Evolutionary conservation across 768 basidiomycete species (phyloP).

Genomic region (Suillus clintonianus): DNA sequence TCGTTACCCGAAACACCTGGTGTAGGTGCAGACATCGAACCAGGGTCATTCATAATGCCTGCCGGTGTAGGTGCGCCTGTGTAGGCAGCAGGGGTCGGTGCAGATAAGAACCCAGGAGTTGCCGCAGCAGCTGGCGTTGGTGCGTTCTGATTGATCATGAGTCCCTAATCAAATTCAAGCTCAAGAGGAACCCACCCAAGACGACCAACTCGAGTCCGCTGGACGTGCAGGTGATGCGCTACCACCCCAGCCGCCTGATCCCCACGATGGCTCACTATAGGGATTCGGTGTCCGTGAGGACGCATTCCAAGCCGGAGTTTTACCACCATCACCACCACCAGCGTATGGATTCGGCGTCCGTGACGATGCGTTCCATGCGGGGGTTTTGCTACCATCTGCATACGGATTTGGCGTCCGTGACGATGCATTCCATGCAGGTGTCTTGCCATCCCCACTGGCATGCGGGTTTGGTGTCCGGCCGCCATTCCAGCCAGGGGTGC

Average conservation of each 20-base stretch:
- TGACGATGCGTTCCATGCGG: slow-evolving; percentile 63
- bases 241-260: slow-evolving; percentile 27
- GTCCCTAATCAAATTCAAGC: slow-evolving; percentile 19
- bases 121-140: slow-evolving; percentile 43
- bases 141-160: slow-evolving; percentile 38
- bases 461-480: slow-evolving; percentile 73
- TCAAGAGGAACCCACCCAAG: slow-evolving; percentile 35
- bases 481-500: slow-evolving; percentile 39
- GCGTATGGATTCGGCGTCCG: slow-evolving; percentile 75
- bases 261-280: slow-evolving; percentile 39
- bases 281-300: slow-evolving; percentile 60
- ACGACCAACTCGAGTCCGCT: slow-evolving; percentile 28
- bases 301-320: slow-evolving; percentile 55
- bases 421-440: slow-evolving; percentile 64
- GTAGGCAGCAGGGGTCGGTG: slow-evolving; percentile 31
- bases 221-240: slow-evolving; percentile 34
- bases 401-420: slow-evolving; percentile 74
- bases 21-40: slow-evolving; percentile 30
- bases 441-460: slow-evolving; percentile 54
- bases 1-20: slow-evolving; percentile 28
- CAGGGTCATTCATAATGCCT: slow-evolving; percentile 10
- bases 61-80: slow-evolving; percentile 33
- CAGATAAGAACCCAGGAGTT: slow-evolving; percentile 37
- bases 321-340: slow-evolving; percentile 35
- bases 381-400: slow-evolving; percentile 62